Evolutionary conservation across 2,329 filamentous ascomycete genomes (phyloP), one percentile per base, ranked within the genome.

Genomic region (Colletotrichum scovillei): DNA sequence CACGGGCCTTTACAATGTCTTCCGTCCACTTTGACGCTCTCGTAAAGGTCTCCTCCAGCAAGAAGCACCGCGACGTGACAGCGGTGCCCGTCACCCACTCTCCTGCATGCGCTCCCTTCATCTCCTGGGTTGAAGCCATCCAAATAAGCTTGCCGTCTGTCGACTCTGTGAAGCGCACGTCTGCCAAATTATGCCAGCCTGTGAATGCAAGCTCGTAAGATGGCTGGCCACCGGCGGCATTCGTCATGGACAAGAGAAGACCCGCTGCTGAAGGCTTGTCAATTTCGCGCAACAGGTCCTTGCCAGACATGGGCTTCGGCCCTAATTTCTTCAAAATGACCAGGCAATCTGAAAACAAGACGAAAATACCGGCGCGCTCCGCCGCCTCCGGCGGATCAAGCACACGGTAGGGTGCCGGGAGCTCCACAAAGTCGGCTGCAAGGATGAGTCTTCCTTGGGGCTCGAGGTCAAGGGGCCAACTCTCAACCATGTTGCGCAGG

Each of bases 271-370:
- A 93, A 26, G 93, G 93, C 78, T 94, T 95, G 78, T 98, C 95
- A 46, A 98, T 88, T 78, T 98, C 95, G 4, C 95, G 92, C 67
- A 97, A 83, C 65, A 98, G 84, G 70, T 94, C 93, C 52, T 94
- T 92, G 5, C 94, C 94, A 8, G 92, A 93, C 59, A 91, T 86
- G 38, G 88, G 90, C 67, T 88, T 88, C 9, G 88, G 88, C 4
- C 87, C 85, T 32, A 90, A 85, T 81, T 95, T 97, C 76, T 92
- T 92, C 16, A 98, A 83, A 24, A 98, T 85, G 19, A 97, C 88
- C 0, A 98, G 81, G 67, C 90, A 93, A 78, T 98, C 95, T 3
- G 94, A 91, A 79, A 98, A 98, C 3, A 98, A 86, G 4, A 98
- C 84, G 63, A 98, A 88, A 28, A 98, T 91, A 1, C 94, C 93